These are phyloP conservation scores for Aspergillus sp. DNA, from an alignment of 2,329 filamentous ascomycete species.

Conservation along the genomic window DNA sequence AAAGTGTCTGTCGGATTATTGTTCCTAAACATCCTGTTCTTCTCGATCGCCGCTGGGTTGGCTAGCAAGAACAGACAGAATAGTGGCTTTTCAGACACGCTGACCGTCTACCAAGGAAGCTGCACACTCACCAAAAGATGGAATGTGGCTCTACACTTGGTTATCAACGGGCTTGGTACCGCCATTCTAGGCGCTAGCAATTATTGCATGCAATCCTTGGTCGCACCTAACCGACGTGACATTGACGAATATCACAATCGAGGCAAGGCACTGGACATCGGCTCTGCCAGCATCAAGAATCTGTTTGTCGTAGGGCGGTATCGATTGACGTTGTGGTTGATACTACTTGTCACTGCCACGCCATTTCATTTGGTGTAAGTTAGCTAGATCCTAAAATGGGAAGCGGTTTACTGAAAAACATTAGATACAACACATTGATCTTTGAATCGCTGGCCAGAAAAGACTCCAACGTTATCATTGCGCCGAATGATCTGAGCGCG, in stretches of 20 bases:
- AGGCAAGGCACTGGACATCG: background rate
- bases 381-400: background rate
- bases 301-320: background rate
- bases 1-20: background rate
- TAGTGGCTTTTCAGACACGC: background rate
- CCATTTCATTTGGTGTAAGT: conserved; percentile 2
- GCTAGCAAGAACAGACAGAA: background rate
- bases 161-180: background rate
- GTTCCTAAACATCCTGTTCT: background rate
- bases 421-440: background rate
- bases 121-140: background rate
- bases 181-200: background rate
- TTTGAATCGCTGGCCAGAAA: background rate
- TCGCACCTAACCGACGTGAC: background rate
- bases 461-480: too few relatives aligned
- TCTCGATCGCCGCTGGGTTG: background rate
- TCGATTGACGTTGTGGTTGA: background rate
- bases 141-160: background rate
- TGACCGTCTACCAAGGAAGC: background rate
- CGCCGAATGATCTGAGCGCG: too few relatives aligned
- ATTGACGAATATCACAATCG: background rate
- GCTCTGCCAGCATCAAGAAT: background rate
- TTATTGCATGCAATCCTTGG: background rate
- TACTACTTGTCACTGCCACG: background rate
- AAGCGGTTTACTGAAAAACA: background rate